These are phyloP conservation scores for Neopestalotiopsis rosae DNA, from an alignment of 2,329 filamentous ascomycete species.

Conservation along the genomic window DNA sequence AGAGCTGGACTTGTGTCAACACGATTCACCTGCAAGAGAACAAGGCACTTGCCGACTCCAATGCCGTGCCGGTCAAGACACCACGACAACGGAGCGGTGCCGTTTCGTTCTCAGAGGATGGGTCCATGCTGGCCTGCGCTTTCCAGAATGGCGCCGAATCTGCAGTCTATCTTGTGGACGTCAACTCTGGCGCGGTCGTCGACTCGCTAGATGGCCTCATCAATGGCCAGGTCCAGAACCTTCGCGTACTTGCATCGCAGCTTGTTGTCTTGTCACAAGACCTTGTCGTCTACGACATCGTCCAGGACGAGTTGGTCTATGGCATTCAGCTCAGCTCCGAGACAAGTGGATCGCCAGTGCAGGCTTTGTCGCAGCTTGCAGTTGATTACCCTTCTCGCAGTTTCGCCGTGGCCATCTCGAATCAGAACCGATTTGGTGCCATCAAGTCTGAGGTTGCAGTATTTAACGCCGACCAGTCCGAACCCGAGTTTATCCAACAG, in stretches of 20 bases:
- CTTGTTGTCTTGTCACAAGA: conserved; percentile 77
- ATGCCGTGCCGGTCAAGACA: conserved; percentile 34
- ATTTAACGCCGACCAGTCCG: conserved; percentile 66
- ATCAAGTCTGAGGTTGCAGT: conserved; percentile 65
- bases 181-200: conserved; percentile 68
- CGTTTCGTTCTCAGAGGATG: conserved; percentile 82
- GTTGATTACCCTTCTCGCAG: conserved; percentile 69
- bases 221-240: conserved; percentile 66
- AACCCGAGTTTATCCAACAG: conserved; percentile 63
- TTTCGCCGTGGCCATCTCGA: conserved; percentile 66
- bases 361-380: conserved; percentile 69
- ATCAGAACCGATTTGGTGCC: conserved; percentile 29
- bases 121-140: conserved; percentile 78
- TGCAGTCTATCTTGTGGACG: conserved; percentile 78
- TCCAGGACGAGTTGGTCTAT: conserved; percentile 76
- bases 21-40: conserved; percentile 56
- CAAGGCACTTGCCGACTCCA: conserved; percentile 38
- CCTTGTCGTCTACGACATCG: conserved; percentile 82
- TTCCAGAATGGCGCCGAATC: conserved; percentile 60
- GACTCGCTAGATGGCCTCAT: conserved; percentile 72
- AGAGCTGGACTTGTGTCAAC: conserved; percentile 76
- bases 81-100: conserved; percentile 58
- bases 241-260: conserved; percentile 75
- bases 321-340: conserved; percentile 60
- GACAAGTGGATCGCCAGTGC: conserved; percentile 37